Base-by-base conservation (phyloP, 805 yeast genomes). In the Schizosaccharomyces cryophilus region DNA sequence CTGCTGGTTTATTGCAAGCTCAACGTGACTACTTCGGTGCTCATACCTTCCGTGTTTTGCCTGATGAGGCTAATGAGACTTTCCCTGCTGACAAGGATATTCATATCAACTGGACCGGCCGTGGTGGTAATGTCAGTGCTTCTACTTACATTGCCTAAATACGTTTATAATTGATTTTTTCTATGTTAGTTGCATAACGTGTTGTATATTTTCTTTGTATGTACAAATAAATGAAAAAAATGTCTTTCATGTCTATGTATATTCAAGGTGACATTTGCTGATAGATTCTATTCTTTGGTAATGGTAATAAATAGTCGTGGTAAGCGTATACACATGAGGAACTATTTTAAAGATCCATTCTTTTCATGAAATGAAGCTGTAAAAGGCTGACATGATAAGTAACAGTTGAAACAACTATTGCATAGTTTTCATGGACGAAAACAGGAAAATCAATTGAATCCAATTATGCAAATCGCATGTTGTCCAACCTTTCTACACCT, bases 1-100 rank as follows among this genome's bases (percentile, higher is more conserved):
- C 97, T 72, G 98, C 98, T 67, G 90, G 90, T 84, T 80, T 90
- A 76, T 80, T 90, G 73, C 98, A 90, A 80, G 98, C 97, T 71
- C 98, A 90, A 82, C 87, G 98, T 81, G 98, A 90, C 75, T 90
- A 88, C 87, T 90, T 90, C 71, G 98, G 98, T 77, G 97, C 98
- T 67, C 98, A 90, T 82, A 93, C 98, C 71, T 90, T 93, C 88
- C 81, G 81, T 75, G 94, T 93, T 66, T 78, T 88, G 73, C 95
- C 95, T 69, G 93, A 90, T 75, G 73, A 69, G 69, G 95, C 87
- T 69, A 78, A 80, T 71, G 87, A 77, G 61, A 75, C 75, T 72
- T 80, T 85, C 76, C 90, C 93, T 77, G 82, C 75, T 66, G 93
- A 80, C 70, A 76, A 80, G 67, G 82, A 84, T 78, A 84, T 90